Evolutionary conservation across 2,329 filamentous ascomycete species (phyloP).

Genomic region (Elsinoe batatas): DNA sequence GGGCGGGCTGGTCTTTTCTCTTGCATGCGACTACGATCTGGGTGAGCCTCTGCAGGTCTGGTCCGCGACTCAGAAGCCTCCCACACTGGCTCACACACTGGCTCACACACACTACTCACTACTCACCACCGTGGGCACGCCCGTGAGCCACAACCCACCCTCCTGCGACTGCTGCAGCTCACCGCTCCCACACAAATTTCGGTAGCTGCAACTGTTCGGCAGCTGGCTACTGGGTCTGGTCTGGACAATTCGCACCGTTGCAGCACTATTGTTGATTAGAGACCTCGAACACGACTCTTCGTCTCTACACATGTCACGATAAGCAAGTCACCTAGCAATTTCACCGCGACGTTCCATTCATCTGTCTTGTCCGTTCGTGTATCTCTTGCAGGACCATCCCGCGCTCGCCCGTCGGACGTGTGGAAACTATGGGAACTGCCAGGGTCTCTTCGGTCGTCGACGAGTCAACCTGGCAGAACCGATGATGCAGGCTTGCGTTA

Average conservation of each 20-base stretch:
- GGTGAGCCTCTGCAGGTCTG: neutral
- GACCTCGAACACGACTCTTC: neutral
- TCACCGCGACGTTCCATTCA: conserved; percentile 1
- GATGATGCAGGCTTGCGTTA: conserved; percentile 8
- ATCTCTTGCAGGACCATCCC: neutral
- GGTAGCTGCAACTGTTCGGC: conserved; percentile 1
- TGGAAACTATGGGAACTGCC: neutral
- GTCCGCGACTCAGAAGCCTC: conserved; percentile 1
- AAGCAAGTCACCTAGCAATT: neutral
- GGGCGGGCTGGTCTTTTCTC: neutral
- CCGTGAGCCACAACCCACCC: neutral
- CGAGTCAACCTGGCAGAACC: neutral
- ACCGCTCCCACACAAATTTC: conserved; percentile 4
- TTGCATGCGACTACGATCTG: neutral
- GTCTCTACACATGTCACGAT: neutral
- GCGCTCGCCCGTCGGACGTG: neutral
- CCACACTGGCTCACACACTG: neutral
- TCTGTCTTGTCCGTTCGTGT: conserved; percentile 8
- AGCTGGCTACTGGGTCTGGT: neutral
- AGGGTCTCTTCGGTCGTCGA: neutral
- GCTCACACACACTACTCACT: too few species aligned
- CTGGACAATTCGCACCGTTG: neutral
- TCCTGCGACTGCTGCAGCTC: neutral
- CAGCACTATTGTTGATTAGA: neutral
- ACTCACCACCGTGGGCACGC: too few species aligned